Base-by-base conservation (phyloP, 306 rosid genomes). In the Cicer chorassanicum region DNA sequence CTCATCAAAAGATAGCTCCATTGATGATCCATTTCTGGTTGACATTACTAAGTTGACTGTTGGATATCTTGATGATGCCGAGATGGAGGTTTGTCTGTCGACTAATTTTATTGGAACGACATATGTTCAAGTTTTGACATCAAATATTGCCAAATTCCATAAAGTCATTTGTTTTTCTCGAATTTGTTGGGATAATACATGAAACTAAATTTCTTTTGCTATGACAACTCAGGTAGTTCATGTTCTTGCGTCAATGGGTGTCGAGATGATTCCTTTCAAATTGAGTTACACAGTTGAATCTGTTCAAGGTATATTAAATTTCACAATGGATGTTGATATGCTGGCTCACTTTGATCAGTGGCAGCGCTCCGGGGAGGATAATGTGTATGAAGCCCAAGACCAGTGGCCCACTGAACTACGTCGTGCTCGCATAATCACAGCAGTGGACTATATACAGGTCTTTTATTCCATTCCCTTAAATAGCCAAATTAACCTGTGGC, bases 311-410 rank as follows among this genome's bases (percentile, higher is more conserved):
- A 93, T 90, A 48, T 76, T 90, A 29, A 93, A 90, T 67, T 86
- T 87, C 79, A 89, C 90, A 16, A 90, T 93, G 97, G 93, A 89
- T 55, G 88, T 90, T 68, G 98, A 93, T 68, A 93, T 85, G 89
- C 82, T 90, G 81, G 82, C 91, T 36, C 95, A 90, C 79, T 87
- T 93, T 74, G 97, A 93, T 72, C 85, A 82, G 70, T 93, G 95
- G 98, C 95, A 90, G 65, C 84, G 90, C 41, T 79, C 82, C 0
- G 91, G 89, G 29, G 49, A 82, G 56, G 93, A 93, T 77, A 72
- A 83, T 66, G 85, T 41, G 19, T 93, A 86, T 34, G 97, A 93
- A 86, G 89, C 98, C 36, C 86, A 87, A 83, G 96, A 89, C 65
- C 95, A 90, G 72, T 93, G 95, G 95, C 95, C 92, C 4, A 74